Evolutionary conservation across 2,329 filamentous ascomycete genomes (phyloP).

Genomic region (Akanthomyces dipterigenus): DNA sequence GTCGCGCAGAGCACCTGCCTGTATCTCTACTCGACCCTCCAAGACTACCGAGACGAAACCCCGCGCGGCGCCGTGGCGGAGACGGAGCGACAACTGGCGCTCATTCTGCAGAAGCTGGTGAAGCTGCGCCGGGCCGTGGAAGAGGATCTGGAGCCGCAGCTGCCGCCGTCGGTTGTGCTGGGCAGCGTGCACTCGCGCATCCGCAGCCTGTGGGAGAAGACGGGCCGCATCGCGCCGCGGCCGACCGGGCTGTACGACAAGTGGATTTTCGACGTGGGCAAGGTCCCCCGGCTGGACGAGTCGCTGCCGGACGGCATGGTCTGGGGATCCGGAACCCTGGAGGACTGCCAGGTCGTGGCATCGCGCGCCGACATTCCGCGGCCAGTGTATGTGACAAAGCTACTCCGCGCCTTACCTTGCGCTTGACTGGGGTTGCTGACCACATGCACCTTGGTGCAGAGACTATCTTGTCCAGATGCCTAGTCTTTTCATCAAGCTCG

Average conservation of each 20-base stretch:
- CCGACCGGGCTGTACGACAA: conserved; percentile 39
- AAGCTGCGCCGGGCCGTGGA: not conserved
- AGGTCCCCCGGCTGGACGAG: conserved; percentile 31
- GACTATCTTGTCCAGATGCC: conserved; percentile 38
- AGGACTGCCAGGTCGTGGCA: conserved; percentile 50
- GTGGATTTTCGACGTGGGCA: conserved; percentile 48
- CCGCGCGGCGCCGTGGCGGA: not conserved
- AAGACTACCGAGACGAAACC: conserved; percentile 20
- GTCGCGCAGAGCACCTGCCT: conserved; percentile 53
- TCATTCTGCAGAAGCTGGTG: not conserved
- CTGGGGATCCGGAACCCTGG: conserved; percentile 47
- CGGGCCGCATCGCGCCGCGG: conserved; percentile 21
- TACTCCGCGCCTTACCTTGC: too few relatives aligned
- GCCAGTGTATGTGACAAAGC: conserved; percentile 41
- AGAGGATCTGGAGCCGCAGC: not conserved
- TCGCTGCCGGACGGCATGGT: conserved; percentile 39
- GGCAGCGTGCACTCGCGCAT: conserved; percentile 7
- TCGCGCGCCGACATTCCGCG: conserved; percentile 50
- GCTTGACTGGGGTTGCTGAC: too few relatives aligned
- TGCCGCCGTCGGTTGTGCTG: not conserved
- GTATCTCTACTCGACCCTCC: conserved; percentile 48
- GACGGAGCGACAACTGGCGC: conserved; percentile 4
- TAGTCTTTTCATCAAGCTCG: conserved; percentile 38
- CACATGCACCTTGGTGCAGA: conserved; percentile 12
- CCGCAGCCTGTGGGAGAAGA: conserved; percentile 12